phyloP scores from a whole-genome alignment of 2,329 filamentous ascomycete genomes.

The Diplocarpon mali region DNA sequence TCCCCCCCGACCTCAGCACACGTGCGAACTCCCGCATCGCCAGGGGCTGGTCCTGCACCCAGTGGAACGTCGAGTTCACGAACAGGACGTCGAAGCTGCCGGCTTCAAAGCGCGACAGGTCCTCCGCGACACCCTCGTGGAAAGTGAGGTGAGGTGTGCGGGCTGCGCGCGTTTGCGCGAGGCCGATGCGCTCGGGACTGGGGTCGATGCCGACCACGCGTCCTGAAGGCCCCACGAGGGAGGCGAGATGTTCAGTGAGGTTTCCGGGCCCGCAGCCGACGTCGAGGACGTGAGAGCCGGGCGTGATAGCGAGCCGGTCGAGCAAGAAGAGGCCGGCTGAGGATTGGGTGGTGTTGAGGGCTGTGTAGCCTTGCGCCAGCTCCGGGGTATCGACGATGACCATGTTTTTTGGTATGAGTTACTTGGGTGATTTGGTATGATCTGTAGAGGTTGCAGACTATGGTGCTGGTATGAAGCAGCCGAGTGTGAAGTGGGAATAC shows the following conservation, averaged over 20 bases:
- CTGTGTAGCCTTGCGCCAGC: constrained; percentile 9
- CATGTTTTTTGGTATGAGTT: not conserved
- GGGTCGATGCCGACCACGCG: constrained; percentile 8
- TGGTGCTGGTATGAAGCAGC: too few species aligned
- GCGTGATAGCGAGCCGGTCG: not conserved
- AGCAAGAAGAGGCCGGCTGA: constrained; percentile 7
- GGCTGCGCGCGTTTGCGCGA: constrained; percentile 1
- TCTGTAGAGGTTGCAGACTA: too few species aligned
- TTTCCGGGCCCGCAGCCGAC: constrained; percentile 29
- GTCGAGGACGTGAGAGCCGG: constrained; percentile 22
- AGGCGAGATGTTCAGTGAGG: constrained; percentile 16
- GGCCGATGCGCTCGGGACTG: constrained; percentile 5
- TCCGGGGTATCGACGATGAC: constrained; percentile 10
- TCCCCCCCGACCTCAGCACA: constrained; percentile 6
- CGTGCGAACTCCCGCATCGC: constrained; percentile 6
- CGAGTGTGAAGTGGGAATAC: too few species aligned
- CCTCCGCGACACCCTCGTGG: constrained; percentile 3
- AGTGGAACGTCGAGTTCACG: constrained; percentile 11
- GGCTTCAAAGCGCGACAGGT: constrained; percentile 3
- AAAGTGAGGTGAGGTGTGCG: constrained; percentile 4
- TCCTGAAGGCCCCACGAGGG: not conserved
- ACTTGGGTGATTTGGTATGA: too few species aligned
- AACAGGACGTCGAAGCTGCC: constrained; percentile 8
- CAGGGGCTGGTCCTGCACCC: constrained; percentile 4
- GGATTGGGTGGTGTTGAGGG: constrained; percentile 7